Conservation (phyloP, 345 rosid species). For the Heritiera fomes region DNA sequence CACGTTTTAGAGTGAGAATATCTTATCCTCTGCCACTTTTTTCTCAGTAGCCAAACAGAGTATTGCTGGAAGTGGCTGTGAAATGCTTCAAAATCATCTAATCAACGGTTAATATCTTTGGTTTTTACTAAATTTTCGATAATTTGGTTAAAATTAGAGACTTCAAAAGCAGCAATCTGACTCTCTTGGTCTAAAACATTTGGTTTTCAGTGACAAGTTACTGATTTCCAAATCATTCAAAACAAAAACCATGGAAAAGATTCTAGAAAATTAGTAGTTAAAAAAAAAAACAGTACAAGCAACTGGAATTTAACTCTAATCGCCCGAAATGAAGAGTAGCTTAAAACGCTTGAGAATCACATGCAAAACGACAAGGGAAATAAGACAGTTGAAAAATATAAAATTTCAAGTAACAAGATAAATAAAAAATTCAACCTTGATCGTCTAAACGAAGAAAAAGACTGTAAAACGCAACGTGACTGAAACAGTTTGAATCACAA, state of each 20-base stretch:
- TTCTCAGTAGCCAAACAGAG: slow-evolving; percentile 17
- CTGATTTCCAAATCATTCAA: background rate
- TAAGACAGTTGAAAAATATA: background rate
- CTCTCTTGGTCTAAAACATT: background rate
- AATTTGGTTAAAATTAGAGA: background rate
- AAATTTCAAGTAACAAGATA: background rate
- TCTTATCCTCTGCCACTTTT: background rate
- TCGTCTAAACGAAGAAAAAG: background rate
- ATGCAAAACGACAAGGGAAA: background rate
- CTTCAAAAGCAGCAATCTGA: background rate
- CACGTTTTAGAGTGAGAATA: background rate
- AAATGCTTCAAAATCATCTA: background rate
- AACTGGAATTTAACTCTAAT: background rate
- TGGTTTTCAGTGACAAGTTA: background rate
- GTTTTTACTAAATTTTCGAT: background rate
- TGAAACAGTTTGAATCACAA: slow-evolving; percentile 17
- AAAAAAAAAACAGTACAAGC: background rate
- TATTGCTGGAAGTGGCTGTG: background rate
- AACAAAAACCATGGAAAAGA: background rate
- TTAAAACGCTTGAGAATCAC: background rate
- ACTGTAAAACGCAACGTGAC: background rate
- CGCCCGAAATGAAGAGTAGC: background rate
- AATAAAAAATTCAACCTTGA: background rate
- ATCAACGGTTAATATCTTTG: background rate
- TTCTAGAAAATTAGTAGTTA: background rate